Evolutionary conservation across 148 eudicot species (phyloP).

Genomic region (Chenopodium album): DNA sequence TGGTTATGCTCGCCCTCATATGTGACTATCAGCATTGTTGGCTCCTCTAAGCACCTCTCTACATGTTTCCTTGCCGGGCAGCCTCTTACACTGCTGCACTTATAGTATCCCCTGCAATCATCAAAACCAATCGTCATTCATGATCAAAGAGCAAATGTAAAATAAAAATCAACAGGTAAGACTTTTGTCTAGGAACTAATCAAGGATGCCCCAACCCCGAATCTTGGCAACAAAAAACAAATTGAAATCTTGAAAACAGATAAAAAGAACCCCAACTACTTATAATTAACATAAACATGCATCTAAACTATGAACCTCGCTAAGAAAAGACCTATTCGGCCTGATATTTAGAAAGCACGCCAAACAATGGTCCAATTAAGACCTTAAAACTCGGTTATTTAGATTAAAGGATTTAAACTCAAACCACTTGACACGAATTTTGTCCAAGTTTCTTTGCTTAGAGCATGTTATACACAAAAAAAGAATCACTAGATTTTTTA

Average conservation of each 20-base stretch:
- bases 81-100: conserved; percentile 63
- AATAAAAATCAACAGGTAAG: neutral
- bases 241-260: neutral
- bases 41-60: conserved; percentile 53
- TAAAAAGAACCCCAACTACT: neutral
- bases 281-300: neutral
- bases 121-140: neutral
- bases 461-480: neutral
- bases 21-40: conserved; percentile 55
- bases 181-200: neutral
- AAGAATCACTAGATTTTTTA: neutral
- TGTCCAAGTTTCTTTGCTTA: neutral
- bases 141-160: neutral
- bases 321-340: neutral
- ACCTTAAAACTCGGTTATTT: neutral
- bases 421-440: neutral
- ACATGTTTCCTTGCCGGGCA: conserved; percentile 72
- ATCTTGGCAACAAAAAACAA: too few species aligned
- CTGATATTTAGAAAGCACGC: neutral
- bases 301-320: neutral
- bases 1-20: conserved; percentile 61
- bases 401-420: neutral
- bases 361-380: neutral
- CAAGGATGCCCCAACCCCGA: neutral
- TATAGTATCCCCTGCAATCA: conserved; percentile 59